These are phyloP conservation scores for Cryptosporidium parvum DNA, from an alignment of 169 alveolate genomes.

Conservation along the genomic window DNA sequence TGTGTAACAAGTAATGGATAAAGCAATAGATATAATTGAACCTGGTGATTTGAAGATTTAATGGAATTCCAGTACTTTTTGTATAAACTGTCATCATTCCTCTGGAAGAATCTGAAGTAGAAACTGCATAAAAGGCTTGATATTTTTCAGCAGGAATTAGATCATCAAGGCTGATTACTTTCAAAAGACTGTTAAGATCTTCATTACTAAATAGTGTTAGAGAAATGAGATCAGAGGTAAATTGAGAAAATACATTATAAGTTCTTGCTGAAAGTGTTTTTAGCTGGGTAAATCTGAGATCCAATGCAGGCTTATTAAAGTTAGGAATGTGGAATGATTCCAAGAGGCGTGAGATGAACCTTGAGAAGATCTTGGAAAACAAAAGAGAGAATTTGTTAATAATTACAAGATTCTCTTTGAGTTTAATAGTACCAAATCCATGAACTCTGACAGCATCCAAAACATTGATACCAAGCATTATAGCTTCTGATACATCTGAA, in stretches of 20 bases:
- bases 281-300: not conserved
- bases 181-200: not conserved
- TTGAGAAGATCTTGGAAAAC: constrained; percentile 27
- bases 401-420: not conserved
- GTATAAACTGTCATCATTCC: constrained; percentile 32
- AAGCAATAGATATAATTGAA: constrained; percentile 48
- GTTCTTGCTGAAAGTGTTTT: constrained; percentile 27
- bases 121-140: constrained; percentile 28
- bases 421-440: not conserved
- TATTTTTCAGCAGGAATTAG: not conserved
- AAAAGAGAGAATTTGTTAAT: constrained; percentile 33
- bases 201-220: not conserved
- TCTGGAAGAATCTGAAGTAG: constrained; percentile 30
- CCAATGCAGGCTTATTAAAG: not conserved
- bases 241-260: not conserved
- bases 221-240: not conserved
- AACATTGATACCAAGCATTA: constrained; percentile 23
- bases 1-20: constrained; percentile 8
- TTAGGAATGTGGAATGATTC: not conserved
- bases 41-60: not conserved
- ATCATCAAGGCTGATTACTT: not conserved
- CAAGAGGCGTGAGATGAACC: not conserved
- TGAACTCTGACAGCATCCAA: constrained; percentile 66
- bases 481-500: not conserved
- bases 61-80: not conserved